Evolutionary conservation across 1,284 basidiomycete genomes (phyloP).

Genomic region (Phylloporus sp.): DNA sequence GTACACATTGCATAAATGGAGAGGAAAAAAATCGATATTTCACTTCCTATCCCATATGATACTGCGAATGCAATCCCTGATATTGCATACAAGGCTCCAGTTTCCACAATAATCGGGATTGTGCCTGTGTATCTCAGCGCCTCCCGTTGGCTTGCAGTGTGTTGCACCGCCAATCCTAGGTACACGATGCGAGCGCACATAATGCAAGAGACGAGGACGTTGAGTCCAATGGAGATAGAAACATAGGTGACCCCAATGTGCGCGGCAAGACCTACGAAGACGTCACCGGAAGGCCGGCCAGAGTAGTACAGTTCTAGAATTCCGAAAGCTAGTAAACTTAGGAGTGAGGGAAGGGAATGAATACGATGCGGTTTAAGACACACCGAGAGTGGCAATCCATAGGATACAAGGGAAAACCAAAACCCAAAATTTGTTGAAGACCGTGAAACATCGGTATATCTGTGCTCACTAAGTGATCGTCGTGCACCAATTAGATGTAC

Average conservation of each 20-base stretch:
- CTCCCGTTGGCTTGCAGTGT: background rate
- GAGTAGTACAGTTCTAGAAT: constrained; percentile 9
- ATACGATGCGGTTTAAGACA: background rate
- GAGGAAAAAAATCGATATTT: constrained; percentile 15
- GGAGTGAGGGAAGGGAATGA: background rate
- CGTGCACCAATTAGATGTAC: background rate
- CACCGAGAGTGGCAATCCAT: constrained; percentile 22
- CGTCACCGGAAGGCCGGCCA: constrained; percentile 13
- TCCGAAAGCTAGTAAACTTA: constrained; percentile 9
- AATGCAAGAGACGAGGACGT: constrained; percentile 18
- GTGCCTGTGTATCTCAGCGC: background rate
- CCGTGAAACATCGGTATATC: constrained; percentile 21
- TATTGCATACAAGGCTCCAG: constrained; percentile 17
- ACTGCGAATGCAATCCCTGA: constrained; percentile 21
- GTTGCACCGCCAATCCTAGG: background rate
- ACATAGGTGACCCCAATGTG: constrained; percentile 21
- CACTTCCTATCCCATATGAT: constrained; percentile 14
- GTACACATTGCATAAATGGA: constrained; percentile 15
- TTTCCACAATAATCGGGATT: constrained; percentile 17
- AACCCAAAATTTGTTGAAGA: constrained; percentile 10
- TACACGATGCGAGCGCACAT: constrained; percentile 16
- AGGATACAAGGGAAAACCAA: constrained; percentile 20
- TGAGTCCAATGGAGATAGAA: constrained; percentile 21
- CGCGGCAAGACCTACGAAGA: constrained; percentile 17
- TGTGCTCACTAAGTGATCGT: background rate